These are phyloP conservation scores for Zoysia matrella DNA, from an alignment of 202 grass and related monocot genomes.

Conservation along the genomic window DNA sequence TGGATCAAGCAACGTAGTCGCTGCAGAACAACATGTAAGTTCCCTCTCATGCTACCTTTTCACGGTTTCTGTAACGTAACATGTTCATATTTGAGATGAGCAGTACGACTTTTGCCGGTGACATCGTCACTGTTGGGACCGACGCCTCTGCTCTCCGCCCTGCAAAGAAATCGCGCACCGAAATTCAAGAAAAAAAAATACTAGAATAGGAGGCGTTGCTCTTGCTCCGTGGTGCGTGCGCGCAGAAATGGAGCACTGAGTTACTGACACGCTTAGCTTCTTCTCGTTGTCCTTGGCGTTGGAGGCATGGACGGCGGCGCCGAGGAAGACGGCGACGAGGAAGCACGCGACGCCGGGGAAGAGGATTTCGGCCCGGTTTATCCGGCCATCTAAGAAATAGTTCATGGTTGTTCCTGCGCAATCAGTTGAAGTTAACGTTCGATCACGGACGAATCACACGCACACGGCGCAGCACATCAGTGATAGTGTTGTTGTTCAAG, in stretches of 20 bases:
- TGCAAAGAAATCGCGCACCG: not conserved
- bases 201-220: too few species aligned
- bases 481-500: too few species aligned
- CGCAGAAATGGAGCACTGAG: too few species aligned
- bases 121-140: not conserved
- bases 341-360: slow-evolving; percentile 91
- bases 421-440: not conserved
- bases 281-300: slow-evolving; percentile 85
- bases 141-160: not conserved
- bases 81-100: not conserved
- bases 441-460: not conserved
- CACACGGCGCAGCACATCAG: not conserved
- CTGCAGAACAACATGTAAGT: not conserved
- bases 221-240: too few species aligned
- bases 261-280: slow-evolving; percentile 61
- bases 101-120: not conserved
- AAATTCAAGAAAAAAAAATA: too few species aligned
- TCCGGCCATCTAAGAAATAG: slow-evolving; percentile 87
- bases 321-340: slow-evolving; percentile 86
- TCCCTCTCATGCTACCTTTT: too few species aligned
- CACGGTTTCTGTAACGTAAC: too few species aligned
- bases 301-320: slow-evolving; percentile 81
- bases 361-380: slow-evolving; percentile 93
- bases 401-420: slow-evolving; percentile 84
- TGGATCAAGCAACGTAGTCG: not conserved